Evolutionary conservation across 2,329 filamentous ascomycete species (phyloP), one percentile per base, ranked within the genome.

Genomic region (Capronia epimyces): DNA sequence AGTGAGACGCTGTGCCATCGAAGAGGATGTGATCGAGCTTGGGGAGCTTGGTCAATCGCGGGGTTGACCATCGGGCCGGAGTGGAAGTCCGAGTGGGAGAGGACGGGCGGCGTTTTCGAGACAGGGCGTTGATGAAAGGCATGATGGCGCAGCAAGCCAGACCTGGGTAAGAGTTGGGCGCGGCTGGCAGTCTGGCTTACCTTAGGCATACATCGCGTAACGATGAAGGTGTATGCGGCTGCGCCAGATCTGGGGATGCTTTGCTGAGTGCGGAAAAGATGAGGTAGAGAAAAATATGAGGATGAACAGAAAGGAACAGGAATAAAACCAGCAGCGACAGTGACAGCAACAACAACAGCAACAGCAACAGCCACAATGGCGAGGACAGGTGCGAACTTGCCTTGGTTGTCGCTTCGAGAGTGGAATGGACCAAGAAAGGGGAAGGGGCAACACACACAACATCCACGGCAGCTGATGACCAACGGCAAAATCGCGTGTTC

Each of bases 1-100:
- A 59, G 16, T 40, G 43, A n/a, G 53, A 59, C 16, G 34, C 46
- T 6, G 54, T 52, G 29, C 56, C 56, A 44, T 59, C 56, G 43
- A 54, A 56, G 34, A 50, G 50, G 40, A 57, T 31, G 24, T 59
- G 48, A 27, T 47, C 50, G 15, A 56, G 40, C 16, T 48, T 50
- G 20, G 49, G 42, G 13, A 46, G 47, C 39, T 58, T 55, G 32
- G 52, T 43, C 3, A 50, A 22, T 20, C 37, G 52, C 2, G 42
- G 41, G 20, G 40, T 52, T 12, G 47, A 27, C 29, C 37, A 41
- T 27, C 46, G 36, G 16, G 31, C 36, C 8, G 36, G 41, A 6
- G 34, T 21, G 21, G 42, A 40, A 25, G 18, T 31, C 10, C 22
- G 20, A 44, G 39, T 24, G 29, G 43, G 29, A 4, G 40, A 44